Evolutionary conservation across 345 rosid species (phyloP).

Genomic region (Eucalyptus tenuipes): DNA sequence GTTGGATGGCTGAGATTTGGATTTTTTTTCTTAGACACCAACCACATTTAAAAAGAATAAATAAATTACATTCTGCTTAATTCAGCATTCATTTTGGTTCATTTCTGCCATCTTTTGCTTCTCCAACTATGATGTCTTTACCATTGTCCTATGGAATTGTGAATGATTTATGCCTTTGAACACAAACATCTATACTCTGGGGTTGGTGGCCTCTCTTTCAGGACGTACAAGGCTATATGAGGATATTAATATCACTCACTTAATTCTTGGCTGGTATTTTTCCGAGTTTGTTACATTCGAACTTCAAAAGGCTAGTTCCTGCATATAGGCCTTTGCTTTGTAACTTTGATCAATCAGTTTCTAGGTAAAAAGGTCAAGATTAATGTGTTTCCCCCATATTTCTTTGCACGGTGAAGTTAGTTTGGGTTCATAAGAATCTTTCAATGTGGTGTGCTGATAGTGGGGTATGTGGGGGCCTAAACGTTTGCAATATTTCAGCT

Average conservation of each 20-base stretch:
- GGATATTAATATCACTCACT: not conserved
- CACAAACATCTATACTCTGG: not conserved
- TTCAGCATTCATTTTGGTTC: not conserved
- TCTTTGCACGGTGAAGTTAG: not conserved
- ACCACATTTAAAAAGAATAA: not conserved
- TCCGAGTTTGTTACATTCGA: not conserved
- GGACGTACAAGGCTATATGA: not conserved
- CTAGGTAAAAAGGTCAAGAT: not conserved
- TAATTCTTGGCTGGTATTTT: not conserved
- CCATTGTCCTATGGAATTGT: not conserved
- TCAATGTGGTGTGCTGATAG: not conserved
- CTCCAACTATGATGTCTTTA: not conserved
- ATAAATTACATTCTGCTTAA: not conserved
- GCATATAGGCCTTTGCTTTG: not conserved
- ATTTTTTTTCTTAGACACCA: not conserved
- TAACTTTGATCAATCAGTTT: not conserved
- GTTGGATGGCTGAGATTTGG: not conserved
- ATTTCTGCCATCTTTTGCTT: not conserved
- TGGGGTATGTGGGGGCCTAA: not conserved
- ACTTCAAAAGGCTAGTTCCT: not conserved
- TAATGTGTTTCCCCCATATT: not conserved
- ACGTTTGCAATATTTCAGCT: not conserved
- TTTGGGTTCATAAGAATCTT: not conserved
- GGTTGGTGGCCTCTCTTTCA: not conserved
- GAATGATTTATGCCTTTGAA: not conserved